Conservation (phyloP, 208 protist genomes). For the Sergeia podlipaevii region DNA sequence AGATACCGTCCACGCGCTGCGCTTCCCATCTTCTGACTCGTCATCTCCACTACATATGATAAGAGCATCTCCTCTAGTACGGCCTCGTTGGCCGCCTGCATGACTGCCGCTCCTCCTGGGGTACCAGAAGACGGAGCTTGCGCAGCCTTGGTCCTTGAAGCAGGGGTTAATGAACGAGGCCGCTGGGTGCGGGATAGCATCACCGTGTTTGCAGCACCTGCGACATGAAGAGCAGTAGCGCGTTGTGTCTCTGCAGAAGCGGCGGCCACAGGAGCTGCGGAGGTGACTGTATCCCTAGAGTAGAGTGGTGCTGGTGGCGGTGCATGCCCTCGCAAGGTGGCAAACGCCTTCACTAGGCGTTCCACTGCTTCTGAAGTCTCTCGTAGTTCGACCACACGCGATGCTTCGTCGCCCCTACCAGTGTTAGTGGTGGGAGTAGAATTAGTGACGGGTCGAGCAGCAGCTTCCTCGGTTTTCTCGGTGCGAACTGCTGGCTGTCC, state of each 20-base stretch:
- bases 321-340: constrained; percentile 46
- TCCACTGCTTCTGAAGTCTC: constrained; percentile 86
- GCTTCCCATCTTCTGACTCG: constrained; percentile 2
- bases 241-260: neutral
- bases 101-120: constrained; percentile 7
- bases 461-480: too few species aligned
- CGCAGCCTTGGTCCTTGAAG: neutral
- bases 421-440: neutral
- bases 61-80: constrained; percentile 21
- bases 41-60: constrained; percentile 24
- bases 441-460: too few species aligned
- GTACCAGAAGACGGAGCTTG: neutral
- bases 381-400: constrained; percentile 44
- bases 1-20: neutral
- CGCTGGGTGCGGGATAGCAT: neutral
- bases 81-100: constrained; percentile 7
- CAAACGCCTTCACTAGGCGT: constrained; percentile 75
- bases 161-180: neutral
- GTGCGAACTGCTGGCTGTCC: too few species aligned
- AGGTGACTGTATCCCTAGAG: too few species aligned
- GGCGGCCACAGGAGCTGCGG: too few species aligned
- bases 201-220: too few species aligned
- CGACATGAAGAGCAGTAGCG: too few species aligned
- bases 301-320: neutral
- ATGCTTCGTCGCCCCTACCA: neutral